Percentiles rank a stretch among this genome's conserved stretches.
phyloP scores from a whole-genome alignment of 805 yeast species.

The Cyberlindnera amylophila region DNA sequence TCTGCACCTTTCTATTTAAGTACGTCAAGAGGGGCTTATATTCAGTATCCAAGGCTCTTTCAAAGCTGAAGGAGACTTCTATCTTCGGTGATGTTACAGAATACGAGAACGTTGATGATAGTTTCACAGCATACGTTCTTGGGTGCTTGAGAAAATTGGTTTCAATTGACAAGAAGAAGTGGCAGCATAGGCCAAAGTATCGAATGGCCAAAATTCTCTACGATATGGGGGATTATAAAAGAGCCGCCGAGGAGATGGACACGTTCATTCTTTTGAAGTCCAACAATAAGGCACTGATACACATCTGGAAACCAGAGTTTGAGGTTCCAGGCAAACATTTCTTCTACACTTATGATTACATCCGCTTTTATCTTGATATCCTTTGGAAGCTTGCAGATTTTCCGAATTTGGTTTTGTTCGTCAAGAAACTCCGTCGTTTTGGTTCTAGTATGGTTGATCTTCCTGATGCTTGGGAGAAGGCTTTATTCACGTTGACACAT shows the following conservation, averaged over 20 bases:
- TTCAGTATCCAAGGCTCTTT: constrained; percentile 34
- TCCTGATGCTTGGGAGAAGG: constrained; percentile 60
- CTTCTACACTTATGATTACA: constrained; percentile 67
- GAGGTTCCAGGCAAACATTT: constrained; percentile 95
- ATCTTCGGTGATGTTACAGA: constrained; percentile 19
- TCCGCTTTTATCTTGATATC: constrained; percentile 56
- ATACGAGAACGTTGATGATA: constrained; percentile 19
- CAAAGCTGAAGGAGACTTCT: constrained; percentile 33
- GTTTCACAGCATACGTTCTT: constrained; percentile 39
- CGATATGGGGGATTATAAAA: constrained; percentile 45
- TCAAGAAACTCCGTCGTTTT: constrained; percentile 72
- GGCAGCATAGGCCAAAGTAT: constrained; percentile 88
- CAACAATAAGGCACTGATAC: constrained; percentile 65
- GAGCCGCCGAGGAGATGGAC: constrained; percentile 64
- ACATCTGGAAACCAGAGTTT: constrained; percentile 89
- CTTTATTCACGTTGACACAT: constrained; percentile 49
- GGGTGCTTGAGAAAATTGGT: constrained; percentile 44
- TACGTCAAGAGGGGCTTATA: constrained; percentile 39
- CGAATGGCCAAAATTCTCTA: constrained; percentile 60
- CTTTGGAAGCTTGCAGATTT: constrained; percentile 52
- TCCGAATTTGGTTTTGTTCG: constrained; percentile 52
- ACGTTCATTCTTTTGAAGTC: constrained; percentile 62
- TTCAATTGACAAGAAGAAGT: constrained; percentile 68
- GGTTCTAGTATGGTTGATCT: constrained; percentile 72
- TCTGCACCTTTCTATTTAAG: constrained; percentile 58